Conservation (phyloP, 306 rosid species). For the Citrullus amarus region DNA sequence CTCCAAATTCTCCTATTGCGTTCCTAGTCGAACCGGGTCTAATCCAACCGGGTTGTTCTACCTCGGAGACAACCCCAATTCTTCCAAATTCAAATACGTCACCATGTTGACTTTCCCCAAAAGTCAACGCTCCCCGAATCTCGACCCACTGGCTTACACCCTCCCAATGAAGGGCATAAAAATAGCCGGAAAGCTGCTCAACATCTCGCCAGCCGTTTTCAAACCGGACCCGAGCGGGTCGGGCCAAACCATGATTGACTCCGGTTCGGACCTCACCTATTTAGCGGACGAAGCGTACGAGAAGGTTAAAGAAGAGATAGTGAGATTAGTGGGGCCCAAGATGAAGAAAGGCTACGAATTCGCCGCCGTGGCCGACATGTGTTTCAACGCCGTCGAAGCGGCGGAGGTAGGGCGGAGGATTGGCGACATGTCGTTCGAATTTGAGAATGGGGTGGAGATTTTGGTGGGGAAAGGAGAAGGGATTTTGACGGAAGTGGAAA, state of each 20-base stretch:
- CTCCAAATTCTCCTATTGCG: constrained; percentile 69
- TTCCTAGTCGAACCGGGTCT: constrained; percentile 30
- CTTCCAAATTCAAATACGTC: constrained; percentile 30
- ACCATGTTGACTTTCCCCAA: constrained; percentile 28
- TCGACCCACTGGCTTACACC: constrained; percentile 67
- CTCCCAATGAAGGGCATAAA: constrained; percentile 52
- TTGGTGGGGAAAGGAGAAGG: constrained; percentile 31
- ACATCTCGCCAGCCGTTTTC: constrained; percentile 29
- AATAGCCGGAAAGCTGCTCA: constrained; percentile 28
- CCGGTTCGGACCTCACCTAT: constrained; percentile 65
- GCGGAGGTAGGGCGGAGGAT: constrained; percentile 42
- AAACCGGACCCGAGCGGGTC: constrained; percentile 54
- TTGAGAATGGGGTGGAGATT: constrained; percentile 66
- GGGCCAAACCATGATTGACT: constrained; percentile 88
- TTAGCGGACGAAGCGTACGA: constrained; percentile 65
- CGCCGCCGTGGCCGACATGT: constrained; percentile 53
- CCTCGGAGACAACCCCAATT: constrained; percentile 62
- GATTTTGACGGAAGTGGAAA: constrained; percentile 49
- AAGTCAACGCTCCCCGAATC: constrained; percentile 70
- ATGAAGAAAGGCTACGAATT: constrained; percentile 57
- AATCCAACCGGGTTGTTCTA: constrained; percentile 46
- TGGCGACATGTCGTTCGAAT: constrained; percentile 55
- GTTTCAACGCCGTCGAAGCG: constrained; percentile 32
- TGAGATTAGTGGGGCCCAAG: constrained; percentile 37
- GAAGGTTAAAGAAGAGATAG: constrained; percentile 40